phyloP scores from a whole-genome alignment of 2,329 filamentous ascomycete genomes.

The Neopestalotiopsis sp. region DNA sequence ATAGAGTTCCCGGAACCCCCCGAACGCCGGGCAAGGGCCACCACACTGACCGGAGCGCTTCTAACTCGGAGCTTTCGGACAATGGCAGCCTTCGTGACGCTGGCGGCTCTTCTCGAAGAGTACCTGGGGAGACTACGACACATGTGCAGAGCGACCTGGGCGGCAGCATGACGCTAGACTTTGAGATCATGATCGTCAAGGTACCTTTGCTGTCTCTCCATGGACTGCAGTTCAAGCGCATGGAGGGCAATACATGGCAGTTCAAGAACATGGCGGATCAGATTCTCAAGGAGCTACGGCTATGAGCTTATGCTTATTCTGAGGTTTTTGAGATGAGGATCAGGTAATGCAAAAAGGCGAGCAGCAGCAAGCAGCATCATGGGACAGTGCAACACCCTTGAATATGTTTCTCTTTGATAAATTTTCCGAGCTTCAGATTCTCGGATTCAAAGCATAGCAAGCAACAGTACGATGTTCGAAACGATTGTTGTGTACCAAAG shows the following conservation, averaged over 20 bases:
- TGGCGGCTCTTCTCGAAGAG: constrained; percentile 56
- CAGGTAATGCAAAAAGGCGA: not conserved
- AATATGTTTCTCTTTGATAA: constrained; percentile 19
- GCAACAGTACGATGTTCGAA: constrained; percentile 9
- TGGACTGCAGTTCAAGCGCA: constrained; percentile 97
- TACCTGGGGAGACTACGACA: constrained; percentile 86
- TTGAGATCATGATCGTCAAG: constrained; percentile 98
- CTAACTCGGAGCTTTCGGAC: constrained; percentile 85
- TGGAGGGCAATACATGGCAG: constrained; percentile 95
- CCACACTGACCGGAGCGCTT: constrained; percentile 72
- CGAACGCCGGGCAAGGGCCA: constrained; percentile 50
- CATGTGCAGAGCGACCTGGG: constrained; percentile 91
- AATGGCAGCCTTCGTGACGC: constrained; percentile 67
- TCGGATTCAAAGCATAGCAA: constrained; percentile 17
- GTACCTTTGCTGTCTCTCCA: constrained; percentile 91
- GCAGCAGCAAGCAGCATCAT: not conserved
- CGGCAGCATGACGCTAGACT: constrained; percentile 81
- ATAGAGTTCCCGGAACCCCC: constrained; percentile 54
- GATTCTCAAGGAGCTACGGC: constrained; percentile 83
- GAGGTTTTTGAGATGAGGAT: not conserved
- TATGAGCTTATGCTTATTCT: constrained; percentile 52
- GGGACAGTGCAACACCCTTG: not conserved
- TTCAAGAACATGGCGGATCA: constrained; percentile 99
- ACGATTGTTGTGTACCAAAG: constrained; percentile 1
- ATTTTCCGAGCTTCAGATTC: constrained; percentile 13